These are phyloP conservation scores for Parathielavia hyrcaniae DNA, from an alignment of 495 filamentous ascomycete species.

Conservation along the genomic window DNA sequence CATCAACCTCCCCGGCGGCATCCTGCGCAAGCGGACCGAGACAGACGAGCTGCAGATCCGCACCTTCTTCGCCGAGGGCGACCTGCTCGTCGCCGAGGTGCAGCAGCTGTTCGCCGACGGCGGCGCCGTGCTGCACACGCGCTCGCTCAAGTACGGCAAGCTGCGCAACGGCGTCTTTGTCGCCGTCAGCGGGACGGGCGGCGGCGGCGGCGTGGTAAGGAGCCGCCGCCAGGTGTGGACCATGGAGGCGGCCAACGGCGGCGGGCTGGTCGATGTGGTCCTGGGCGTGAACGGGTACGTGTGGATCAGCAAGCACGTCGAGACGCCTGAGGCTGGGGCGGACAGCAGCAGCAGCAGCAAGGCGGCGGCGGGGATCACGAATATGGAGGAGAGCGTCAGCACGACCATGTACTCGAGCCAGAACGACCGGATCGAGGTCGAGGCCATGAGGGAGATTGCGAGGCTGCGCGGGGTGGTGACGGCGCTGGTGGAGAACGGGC, in stretches of 20 bases:
- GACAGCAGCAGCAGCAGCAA: conserved; percentile 39
- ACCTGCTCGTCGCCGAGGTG: conserved; percentile 84
- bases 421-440: conserved; percentile 71
- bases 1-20: conserved; percentile 93
- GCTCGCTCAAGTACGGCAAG: conserved; percentile 88
- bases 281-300: conserved; percentile 95
- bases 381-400: conserved; percentile 73
- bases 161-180: conserved; percentile 87
- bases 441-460: conserved; percentile 81
- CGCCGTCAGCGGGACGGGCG: conserved; percentile 69
- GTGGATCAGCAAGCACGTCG: conserved; percentile 77
- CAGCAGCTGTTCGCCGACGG: conserved; percentile 79
- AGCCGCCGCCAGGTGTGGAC: conserved; percentile 82
- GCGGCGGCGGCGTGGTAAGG: conserved; percentile 74
- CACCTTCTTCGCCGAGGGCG: conserved; percentile 85
- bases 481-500: conserved; percentile 70
- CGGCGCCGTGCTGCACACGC: conserved; percentile 77
- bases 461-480: conserved; percentile 71
- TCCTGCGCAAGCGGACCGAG: conserved; percentile 80
- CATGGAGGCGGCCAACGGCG: conserved; percentile 55
- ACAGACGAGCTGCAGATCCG: conserved; percentile 95
- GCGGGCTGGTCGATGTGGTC: conserved; percentile 75
- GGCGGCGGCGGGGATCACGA: conserved; percentile 52
- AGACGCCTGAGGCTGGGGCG: conserved; percentile 45
- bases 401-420: conserved; percentile 75